Evolutionary conservation across 2,329 filamentous ascomycete genomes (phyloP).

Genomic region (Microcyclospora tardicrescens): DNA sequence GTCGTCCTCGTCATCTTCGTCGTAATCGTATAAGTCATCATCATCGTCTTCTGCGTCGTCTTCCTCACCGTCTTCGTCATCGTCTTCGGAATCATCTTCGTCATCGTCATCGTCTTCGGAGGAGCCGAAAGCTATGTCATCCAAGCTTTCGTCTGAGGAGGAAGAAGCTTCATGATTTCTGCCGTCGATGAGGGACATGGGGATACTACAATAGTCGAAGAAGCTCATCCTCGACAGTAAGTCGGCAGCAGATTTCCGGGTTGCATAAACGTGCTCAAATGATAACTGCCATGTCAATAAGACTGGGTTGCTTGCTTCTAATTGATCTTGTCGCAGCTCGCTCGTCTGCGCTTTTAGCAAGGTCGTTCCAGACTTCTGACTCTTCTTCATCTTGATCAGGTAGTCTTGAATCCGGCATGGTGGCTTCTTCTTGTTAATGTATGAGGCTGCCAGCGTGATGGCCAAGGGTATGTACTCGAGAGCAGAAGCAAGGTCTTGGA

Average conservation of each 20-base stretch:
- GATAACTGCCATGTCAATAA: slow-evolving; percentile 12
- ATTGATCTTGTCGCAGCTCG: slow-evolving; percentile 6
- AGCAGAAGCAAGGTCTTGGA: slow-evolving; percentile 5
- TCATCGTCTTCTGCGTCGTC: neutral
- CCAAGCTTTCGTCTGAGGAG: too few relatives aligned
- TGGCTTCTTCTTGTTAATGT: slow-evolving; percentile 17
- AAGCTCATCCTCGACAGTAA: slow-evolving; percentile 36
- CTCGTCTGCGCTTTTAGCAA: neutral
- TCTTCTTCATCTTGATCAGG: slow-evolving; percentile 24
- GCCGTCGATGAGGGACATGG: slow-evolving; percentile 18
- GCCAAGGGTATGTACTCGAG: slow-evolving; percentile 25
- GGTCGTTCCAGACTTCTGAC: slow-evolving; percentile 17
- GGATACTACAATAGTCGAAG: slow-evolving; percentile 33
- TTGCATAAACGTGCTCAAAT: slow-evolving; percentile 8
- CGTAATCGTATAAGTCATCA: neutral
- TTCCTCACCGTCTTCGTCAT: too few relatives aligned
- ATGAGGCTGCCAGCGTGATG: slow-evolving; percentile 23
- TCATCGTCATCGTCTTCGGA: too few relatives aligned
- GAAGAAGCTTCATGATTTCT: too few relatives aligned
- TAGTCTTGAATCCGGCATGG: slow-evolving; percentile 26
- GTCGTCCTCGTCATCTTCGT: too few relatives aligned
- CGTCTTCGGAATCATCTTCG: slow-evolving; percentile 7
- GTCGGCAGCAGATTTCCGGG: slow-evolving; percentile 23
- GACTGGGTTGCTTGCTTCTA: slow-evolving; percentile 7
- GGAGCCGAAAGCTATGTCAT: too few relatives aligned